Evolutionary conservation across 2,329 filamentous ascomycete species (phyloP), one percentile per base, ranked within the genome.

Genomic region (Fusarium begoniae): DNA sequence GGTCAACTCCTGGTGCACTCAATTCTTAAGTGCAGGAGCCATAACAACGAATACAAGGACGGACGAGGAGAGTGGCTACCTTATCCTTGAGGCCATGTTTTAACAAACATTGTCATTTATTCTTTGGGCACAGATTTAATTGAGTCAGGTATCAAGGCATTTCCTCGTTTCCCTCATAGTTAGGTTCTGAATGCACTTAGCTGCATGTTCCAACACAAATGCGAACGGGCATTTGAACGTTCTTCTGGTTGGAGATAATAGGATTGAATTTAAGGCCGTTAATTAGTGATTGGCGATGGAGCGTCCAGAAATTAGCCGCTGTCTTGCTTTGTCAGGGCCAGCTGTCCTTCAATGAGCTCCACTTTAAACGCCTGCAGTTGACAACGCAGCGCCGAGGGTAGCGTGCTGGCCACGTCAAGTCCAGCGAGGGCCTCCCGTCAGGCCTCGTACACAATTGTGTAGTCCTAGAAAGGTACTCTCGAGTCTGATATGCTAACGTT

Each of bases 231-330:
- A 35, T 6, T 35, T 24, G 8, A n/a, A 20, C n/a, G 12, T 24
- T 51, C 17, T 20, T 35, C 6, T 51, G n/a, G 30, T 51, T 24
- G 48, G 48, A 35, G 3, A 24, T 35, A 14, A 5, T 35, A 14
- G 3, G 22, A 2, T 14, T 11, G 17, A 24, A 24, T 10, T 14
- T 0, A 5, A 35, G 48, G 30, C 22, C 1, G 4, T 4, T 11
- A 10, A 0, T 2, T 14, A 35, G 2, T 51, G 48, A 24, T 35
- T 51, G 48, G 48, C 7, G 2, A 3, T 12, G 1, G 0, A 8
- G 20, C 20, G 1, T 22, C 13, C 3, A 15, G 12, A 8, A 35
- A 14, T 7, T 51, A 35, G 30, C 8, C 0, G 5, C 0, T 1
- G 22, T 7, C 22, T 24, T n/a, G 28, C 28, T 50, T 32, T 10